phyloP scores from a whole-genome alignment of 306 rosid genomes.

The Comarum palustre region DNA sequence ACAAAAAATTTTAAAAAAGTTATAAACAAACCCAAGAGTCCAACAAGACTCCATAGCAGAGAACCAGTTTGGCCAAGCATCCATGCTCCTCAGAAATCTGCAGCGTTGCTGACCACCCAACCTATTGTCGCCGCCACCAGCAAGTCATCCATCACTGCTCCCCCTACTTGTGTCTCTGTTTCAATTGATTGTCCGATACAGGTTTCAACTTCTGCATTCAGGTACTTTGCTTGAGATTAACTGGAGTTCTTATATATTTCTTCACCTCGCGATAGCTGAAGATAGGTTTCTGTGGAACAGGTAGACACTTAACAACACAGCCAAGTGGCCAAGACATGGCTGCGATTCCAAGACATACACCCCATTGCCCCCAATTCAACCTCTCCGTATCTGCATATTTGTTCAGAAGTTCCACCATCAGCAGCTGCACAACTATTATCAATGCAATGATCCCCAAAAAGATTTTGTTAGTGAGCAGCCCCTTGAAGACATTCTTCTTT shows the following conservation, averaged over 20 bases:
- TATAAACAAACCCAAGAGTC: too few relatives aligned
- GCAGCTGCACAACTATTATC: slow-evolving; percentile 32
- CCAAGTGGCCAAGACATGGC: slow-evolving; percentile 40
- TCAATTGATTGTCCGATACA: not conserved
- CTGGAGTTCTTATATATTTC: not conserved
- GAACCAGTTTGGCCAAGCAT: too few relatives aligned
- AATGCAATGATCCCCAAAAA: slow-evolving; percentile 30
- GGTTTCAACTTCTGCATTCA: not conserved
- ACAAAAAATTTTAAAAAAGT: too few relatives aligned
- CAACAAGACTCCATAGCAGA: too few relatives aligned
- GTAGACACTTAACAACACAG: slow-evolving; percentile 29
- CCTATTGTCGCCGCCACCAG: too few relatives aligned
- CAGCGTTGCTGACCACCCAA: too few relatives aligned
- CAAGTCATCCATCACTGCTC: too few relatives aligned
- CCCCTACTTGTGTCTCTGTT: not conserved
- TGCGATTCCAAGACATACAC: slow-evolving; percentile 27
- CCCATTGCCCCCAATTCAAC: slow-evolving; percentile 39
- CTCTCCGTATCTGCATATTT: slow-evolving; percentile 36
- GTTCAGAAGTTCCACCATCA: slow-evolving; percentile 41
- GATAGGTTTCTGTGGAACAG: slow-evolving; percentile 28
- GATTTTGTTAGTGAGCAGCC: slow-evolving; percentile 33
- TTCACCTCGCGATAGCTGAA: slow-evolving; percentile 17
- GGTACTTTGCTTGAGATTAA: not conserved
- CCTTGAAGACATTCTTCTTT: slow-evolving; percentile 40
- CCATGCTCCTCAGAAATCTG: too few relatives aligned